Evolutionary conservation across 352 stramenopile genomes (phyloP), one percentile per base, ranked within the genome.

Genomic region (Phytophthora tentaculata): DNA sequence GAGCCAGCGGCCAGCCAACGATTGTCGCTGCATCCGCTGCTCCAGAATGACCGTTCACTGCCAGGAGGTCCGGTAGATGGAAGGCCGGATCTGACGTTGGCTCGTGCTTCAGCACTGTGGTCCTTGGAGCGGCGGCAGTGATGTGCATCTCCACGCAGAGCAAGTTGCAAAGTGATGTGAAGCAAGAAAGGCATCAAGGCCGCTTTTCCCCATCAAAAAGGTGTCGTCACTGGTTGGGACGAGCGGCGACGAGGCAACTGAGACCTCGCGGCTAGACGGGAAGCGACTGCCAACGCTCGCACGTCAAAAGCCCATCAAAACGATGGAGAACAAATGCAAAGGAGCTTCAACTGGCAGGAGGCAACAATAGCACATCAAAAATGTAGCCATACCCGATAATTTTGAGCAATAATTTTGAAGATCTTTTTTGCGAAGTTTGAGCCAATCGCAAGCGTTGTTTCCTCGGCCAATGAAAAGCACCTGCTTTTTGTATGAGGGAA

Each of bases 221-320:
- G 26, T 77, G 70, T 74, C 70, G 70, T 77, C 61, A 74, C 70
- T 60, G 19, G 23, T 39, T 71, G 71, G 56, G 71, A 75, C 66
- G 52, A 67, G 64, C 41, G 32, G 51, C 50, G 50, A 67, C 58
- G 32, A 20, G 29, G 49, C 51, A 70, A 50, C 67, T 75, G 61
- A 64, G 56, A 75, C 56, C 56, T 43, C 39, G 60, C 55, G 39
- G 37, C 54, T 10, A 54, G 70, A 77, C 65, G 52, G 70, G 60
- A 77, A 74, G 54, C 61, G 71, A 78, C 71, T 74, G 56, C 29
- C 50, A 74, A 74, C 65, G 70, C 55, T 62, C 58, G 69, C 63
- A 48, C 70, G 52, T 65, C 57, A 69, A 62, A 63, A 49, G 54
- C 47, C 62, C 65, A 74, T 74, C 61, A 63, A 41, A 32, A 39